These are phyloP conservation scores for Cryphonectria parasitica DNA, from an alignment of 2,329 filamentous ascomycete genomes.

Conservation along the genomic window DNA sequence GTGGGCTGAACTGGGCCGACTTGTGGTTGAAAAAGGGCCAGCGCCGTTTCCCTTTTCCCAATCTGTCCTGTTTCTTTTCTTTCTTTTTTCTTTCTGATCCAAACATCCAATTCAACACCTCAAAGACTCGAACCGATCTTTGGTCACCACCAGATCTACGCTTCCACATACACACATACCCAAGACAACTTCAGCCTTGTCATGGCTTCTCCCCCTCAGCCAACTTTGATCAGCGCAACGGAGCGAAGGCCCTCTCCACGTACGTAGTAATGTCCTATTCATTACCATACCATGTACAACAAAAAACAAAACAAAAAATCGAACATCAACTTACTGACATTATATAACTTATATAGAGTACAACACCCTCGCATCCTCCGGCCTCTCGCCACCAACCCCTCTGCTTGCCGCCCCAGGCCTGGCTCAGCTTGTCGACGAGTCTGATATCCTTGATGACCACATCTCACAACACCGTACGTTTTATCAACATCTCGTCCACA, in stretches of 20 bases:
- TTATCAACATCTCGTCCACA: neutral
- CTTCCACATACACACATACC: neutral
- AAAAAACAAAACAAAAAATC: no score
- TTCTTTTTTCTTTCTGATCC: neutral
- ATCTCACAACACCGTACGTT: constrained; percentile 14
- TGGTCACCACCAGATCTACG: neutral
- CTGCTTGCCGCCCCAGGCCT: constrained; percentile 11
- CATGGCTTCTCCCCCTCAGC: constrained; percentile 18
- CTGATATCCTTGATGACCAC: constrained; percentile 17
- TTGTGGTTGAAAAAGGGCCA: constrained; percentile 6
- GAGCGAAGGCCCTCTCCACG: constrained; percentile 17
- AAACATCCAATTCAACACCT: neutral
- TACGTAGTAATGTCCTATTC: neutral
- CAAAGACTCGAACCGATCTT: neutral
- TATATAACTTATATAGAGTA: neutral
- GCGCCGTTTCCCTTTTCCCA: neutral
- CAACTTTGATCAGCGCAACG: constrained; percentile 14
- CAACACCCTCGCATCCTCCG: constrained; percentile 9
- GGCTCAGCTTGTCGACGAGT: constrained; percentile 15
- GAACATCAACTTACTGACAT: constrained; percentile 9
- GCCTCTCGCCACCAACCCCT: constrained; percentile 8
- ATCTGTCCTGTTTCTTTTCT: neutral
- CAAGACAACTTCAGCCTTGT: constrained; percentile 8
- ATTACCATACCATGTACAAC: no score
- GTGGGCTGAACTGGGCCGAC: neutral